These are phyloP conservation scores for Boletus semigastroideus DNA, from an alignment of 1,284 basidiomycete species.

Conservation along the genomic window DNA sequence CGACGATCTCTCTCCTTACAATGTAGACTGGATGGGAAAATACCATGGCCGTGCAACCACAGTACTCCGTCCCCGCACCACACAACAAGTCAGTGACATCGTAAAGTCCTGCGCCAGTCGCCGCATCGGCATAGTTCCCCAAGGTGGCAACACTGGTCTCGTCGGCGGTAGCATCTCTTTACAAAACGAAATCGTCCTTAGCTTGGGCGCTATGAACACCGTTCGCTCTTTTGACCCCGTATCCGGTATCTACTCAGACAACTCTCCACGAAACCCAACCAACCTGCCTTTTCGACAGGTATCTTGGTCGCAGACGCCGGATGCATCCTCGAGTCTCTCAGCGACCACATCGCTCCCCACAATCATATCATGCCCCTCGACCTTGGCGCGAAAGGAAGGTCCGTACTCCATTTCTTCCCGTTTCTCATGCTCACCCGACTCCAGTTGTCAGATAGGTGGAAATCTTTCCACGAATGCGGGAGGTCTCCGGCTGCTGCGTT, in stretches of 20 bases:
- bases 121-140: constrained; percentile 88
- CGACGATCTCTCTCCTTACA: constrained; percentile 81
- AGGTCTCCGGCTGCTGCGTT: constrained; percentile 89
- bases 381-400: constrained; percentile 96
- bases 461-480: constrained; percentile 98
- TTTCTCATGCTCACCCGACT: constrained; percentile 2
- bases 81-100: constrained; percentile 86
- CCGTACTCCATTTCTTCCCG: constrained; percentile 22
- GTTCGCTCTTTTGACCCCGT: constrained; percentile 92
- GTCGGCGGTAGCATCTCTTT: constrained; percentile 96
- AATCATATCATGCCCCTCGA: constrained; percentile 98
- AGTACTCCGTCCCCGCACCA: constrained; percentile 87
- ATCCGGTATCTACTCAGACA: constrained; percentile 56
- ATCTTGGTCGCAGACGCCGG: constrained; percentile 85
- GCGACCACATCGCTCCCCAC: constrained; percentile 84
- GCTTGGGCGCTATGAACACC: constrained; percentile 78
- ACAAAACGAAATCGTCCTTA: constrained; percentile 87
- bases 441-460: constrained; percentile 95
- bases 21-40: constrained; percentile 98
- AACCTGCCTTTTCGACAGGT: constrained; percentile 40
- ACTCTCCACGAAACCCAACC: constrained; percentile 8
- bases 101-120: constrained; percentile 82
- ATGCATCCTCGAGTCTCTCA: constrained; percentile 90
- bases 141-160: constrained; percentile 98
- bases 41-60: constrained; percentile 84